Base-by-base conservation (phyloP, 441 rosid species). In the Gossypium schwendimanii region DNA sequence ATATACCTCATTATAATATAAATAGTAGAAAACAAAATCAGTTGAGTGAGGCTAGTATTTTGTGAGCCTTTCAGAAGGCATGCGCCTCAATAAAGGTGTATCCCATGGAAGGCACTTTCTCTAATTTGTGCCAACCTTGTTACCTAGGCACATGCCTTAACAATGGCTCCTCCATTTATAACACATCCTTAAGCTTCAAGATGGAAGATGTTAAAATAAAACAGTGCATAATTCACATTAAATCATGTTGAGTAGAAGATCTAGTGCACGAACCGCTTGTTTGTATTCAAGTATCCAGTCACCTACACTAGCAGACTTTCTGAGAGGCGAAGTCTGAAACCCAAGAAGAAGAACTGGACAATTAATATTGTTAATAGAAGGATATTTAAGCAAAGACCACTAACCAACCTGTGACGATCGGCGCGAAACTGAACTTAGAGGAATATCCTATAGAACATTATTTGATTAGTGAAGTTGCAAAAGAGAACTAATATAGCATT, bases 221-320 rank as follows among this genome's bases (percentile, higher is more conserved):
- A 20, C 70, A 28, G 9, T 68, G 70, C 52, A 62, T 61, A 61
- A 73, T 3, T 36, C 21, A 44, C 6, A 61, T 39, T 1, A 2
- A 68, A 41, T 15, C 1, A 70, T 55, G 24, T 2, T 28, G 17
- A 26, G 28, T 9, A 64, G 44, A 78, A 71, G 44, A 41, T 63
- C 9, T 62, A 63, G 52, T 6, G 58, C 47, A 82, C 82, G 20
- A 68, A 91, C 98, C 87, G 67, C 78, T 86, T 79, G 92, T 76
- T 86, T 92, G 71, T 96, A 75, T 28, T 92, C 97, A 67, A 79
- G 81, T 21, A 80, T 82, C 97, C 98, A 89, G 54, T 93, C 98
- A 69, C 97, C 98, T 0, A 90, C 97, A n/a, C 99, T 93, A 33
- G 97, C 98, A 80, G 99, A 93, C 77, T 93, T 96, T 81, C 90